phyloP scores from a whole-genome alignment of 2,329 filamentous ascomycete genomes.

The Colletotrichum filicis region DNA sequence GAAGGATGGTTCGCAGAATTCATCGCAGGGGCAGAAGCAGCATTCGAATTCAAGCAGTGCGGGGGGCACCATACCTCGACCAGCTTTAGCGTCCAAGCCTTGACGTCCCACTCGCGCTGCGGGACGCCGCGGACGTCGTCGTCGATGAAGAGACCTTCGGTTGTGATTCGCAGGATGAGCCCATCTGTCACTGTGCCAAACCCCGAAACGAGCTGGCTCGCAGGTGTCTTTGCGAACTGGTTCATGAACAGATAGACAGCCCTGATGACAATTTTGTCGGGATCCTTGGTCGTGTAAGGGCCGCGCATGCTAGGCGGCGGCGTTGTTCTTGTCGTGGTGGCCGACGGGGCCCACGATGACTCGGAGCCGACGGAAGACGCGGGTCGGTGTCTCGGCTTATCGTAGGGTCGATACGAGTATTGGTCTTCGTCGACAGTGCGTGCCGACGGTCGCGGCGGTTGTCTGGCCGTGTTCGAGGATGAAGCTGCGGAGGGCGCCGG shows the following conservation, averaged over 20 bases:
- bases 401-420: conserved; percentile 83
- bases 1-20: conserved; percentile 50
- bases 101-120: conserved; percentile 99
- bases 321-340: conserved; percentile 85
- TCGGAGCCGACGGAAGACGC: conserved; percentile 80
- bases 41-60: conserved; percentile 64
- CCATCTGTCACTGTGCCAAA: conserved; percentile 89
- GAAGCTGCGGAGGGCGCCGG: conserved; percentile 41
- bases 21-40: conserved; percentile 53
- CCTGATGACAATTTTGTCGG: conserved; percentile 95
- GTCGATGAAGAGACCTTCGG: conserved; percentile 95
- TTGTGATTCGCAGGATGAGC: conserved; percentile 89
- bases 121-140: conserved; percentile 91
- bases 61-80: conserved; percentile 88
- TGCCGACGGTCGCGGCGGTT: conserved; percentile 60
- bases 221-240: conserved; percentile 86
- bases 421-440: conserved; percentile 73
- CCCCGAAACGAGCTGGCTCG: conserved; percentile 90
- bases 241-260: conserved; percentile 95
- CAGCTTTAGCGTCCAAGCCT: conserved; percentile 95
- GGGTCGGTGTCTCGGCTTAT: conserved; percentile 73
- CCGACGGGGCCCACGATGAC: conserved; percentile 86
- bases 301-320: conserved; percentile 83
- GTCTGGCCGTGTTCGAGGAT: conserved; percentile 42
- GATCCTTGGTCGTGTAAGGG: conserved; percentile 88